Evolutionary conservation across 345 rosid genomes (phyloP), one percentile per base, ranked within the genome.

Genomic region (Carallia pectinifolia): DNA sequence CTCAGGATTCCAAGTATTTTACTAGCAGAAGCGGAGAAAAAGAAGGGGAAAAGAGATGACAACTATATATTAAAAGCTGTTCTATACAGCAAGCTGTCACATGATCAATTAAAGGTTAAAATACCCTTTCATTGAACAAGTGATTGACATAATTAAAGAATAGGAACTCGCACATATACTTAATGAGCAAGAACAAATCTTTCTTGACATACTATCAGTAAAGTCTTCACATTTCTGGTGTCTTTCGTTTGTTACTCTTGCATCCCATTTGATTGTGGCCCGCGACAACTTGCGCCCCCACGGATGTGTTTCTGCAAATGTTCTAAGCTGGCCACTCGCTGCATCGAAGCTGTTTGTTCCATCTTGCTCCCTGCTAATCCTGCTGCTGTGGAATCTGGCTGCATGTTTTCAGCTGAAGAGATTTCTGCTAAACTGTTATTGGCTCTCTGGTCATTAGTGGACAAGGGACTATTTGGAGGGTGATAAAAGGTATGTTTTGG

Each of bases 301-400:
- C 90, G 80, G 44, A 91, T 94, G 74, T 87, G 85, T 79, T 94
- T 91, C 76, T 95, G 97, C 80, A 91, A 74, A 77, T 85, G 93
- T 83, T 95, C 99, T 83, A 95, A 85, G 84, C 97, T 95, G 53
- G 89, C 90, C 66, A 95, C 93, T 83, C 96, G 81, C 65, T 74
- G 90, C 86, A 90, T 40, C 6, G 96, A 91, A 75, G 83, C 79
- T 53, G 97, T 76, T 70, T 81, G 76, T 52, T 81, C 88, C 67
- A 85, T 81, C 80, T 90, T 95, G 83, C 80, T 82, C n/a, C 85
- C 86, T 1, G 73, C 59, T 53, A 27, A 76, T n/a, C 64, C 76
- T 39, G 74, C 59, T 53, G 78, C 38, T 68, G 73, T 54, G 36
- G 85, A 71, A 72, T 72, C 74, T 50, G 70, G 73, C 68, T 71